Evolutionary conservation across 83 land plant genomes (phyloP), one percentile per base, ranked within the genome.

Genomic region (Thuja plicata): DNA sequence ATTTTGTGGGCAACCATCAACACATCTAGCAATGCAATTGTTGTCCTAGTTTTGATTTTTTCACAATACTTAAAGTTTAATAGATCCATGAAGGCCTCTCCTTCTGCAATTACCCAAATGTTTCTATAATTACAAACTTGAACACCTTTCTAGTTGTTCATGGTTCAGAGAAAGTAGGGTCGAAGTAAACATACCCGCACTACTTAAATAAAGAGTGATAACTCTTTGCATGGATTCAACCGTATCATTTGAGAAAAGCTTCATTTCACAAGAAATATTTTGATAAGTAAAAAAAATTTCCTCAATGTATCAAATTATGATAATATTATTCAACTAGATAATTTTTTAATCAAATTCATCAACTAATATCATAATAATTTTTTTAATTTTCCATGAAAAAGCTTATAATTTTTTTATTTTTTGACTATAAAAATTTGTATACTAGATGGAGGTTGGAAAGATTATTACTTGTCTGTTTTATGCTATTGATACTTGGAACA

Each of bases 1-100:
- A 89, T 92, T 76, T 93, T 93, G 88, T 93, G 92, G 5, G 94
- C 94, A 21, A 90, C 92, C 87, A 92, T 92, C 24, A 93, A 83
- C 19, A 93, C 92, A 89, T 92, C 94, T 3, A 93, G 38, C 40
- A 93, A 52, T 24, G 92, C 88, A 71, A 86, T 43, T 17, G 92
- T 76, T 17, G 92, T 83, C 52, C 38, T 88, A 5, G 94, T 88
- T 81, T 90, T 88, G 86, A 93, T 46, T 80, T 88, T 90, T 48
- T 92, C 93, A 60, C 89, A 92, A 54, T 93, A 90, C 89, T 92
- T 93, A 80, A 89, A 93, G 46, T 93, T 90, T 54, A 93, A 88
- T 90, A 93, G 38, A 32, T 92, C 92, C 92, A 93, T 90, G 86
- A 93, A 83, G 38, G 93, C 85, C 8, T 85, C 77, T 86, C 89